Evolutionary conservation across 352 stramenopile genomes (phyloP), one percentile per base, ranked within the genome.

Genomic region (Hyaloperonospora brassicae): DNA sequence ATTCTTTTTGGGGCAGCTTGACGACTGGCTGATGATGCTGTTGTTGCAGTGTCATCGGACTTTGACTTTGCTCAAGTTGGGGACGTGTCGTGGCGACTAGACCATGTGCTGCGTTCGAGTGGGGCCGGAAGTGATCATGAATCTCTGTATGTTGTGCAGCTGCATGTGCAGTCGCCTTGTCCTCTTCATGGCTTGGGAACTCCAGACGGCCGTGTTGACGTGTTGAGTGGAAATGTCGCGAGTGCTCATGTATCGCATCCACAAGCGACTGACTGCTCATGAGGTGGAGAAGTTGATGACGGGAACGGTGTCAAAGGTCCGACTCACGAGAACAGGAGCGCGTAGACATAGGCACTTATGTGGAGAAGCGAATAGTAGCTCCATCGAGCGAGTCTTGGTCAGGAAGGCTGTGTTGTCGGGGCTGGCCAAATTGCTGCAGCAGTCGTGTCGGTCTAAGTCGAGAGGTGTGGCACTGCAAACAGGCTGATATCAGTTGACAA

Each of bases 11-110:
- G 9, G 22, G 4, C 22, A 34, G 44, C 27, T 53, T n/a, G 35
- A 2, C 51, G 31, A 13, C 40, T 44, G 13, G 48, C 14, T 41
- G 38, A 23, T 34, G 11, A 13, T 25, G 35, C 46, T n/a, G 6
- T n/a, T 50, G 14, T 27, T 50, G 25, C n/a, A n/a, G n/a, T n/a
- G n/a, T n/a, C n/a, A 25, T 21, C 42, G 86, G 76, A 64, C 49
- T 84, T 86, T 58, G n/a, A 87, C 62, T 79, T 86, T 25, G 70
- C 77, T 17, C 68, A 87, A 7, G 66, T 90, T 11, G 77, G 88
- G 34, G 73, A 86, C 40, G 69, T 87, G 2, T 67, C 65, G 9
- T 90, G 80, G 80, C 70, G 77, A 24, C 54, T 90, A 25, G 80
- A 90, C 68, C 84, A 88, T 47, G 70, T 80, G 4, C 58, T 90